These are phyloP conservation scores for Spatholobus suberectus DNA, from an alignment of 306 rosid species.

Conservation along the genomic window DNA sequence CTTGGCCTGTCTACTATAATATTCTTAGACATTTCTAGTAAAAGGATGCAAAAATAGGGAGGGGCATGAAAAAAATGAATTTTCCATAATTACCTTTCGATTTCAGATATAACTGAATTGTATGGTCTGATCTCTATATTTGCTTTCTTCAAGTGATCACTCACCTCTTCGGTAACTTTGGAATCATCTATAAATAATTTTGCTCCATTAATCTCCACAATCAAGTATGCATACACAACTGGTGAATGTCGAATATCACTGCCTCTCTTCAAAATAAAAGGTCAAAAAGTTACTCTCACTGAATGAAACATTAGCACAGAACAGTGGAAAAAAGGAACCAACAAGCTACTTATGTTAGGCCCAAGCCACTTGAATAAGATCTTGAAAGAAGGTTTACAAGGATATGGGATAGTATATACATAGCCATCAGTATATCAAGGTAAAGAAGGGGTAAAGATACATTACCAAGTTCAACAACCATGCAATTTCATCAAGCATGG, in stretches of 20 bases:
- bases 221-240: constrained; percentile 91
- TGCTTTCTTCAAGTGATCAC: constrained; percentile 79
- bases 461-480: constrained; percentile 97
- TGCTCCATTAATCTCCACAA: constrained; percentile 81
- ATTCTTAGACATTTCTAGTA: constrained; percentile 28
- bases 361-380: constrained; percentile 29
- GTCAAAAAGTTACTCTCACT: constrained; percentile 21
- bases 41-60: constrained; percentile 7
- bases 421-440: constrained; percentile 32
- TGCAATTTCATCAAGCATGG: constrained; percentile 96
- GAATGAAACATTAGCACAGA: constrained; percentile 34
- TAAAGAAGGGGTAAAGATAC: constrained; percentile 22
- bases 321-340: constrained; percentile 7
- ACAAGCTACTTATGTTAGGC: constrained; percentile 30
- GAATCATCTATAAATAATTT: constrained; percentile 76
- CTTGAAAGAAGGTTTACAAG: constrained; percentile 24
- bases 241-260: constrained; percentile 95
- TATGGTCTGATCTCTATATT: constrained; percentile 78
- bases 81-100: constrained; percentile 63
- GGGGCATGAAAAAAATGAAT: background rate
- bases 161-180: constrained; percentile 81
- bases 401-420: constrained; percentile 22
- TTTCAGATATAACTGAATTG: constrained; percentile 78
- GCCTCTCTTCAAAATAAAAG: constrained; percentile 80
- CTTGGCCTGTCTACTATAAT: background rate